These are phyloP conservation scores for Ziziphus jujuba DNA, from an alignment of 306 rosid genomes.

Conservation along the genomic window DNA sequence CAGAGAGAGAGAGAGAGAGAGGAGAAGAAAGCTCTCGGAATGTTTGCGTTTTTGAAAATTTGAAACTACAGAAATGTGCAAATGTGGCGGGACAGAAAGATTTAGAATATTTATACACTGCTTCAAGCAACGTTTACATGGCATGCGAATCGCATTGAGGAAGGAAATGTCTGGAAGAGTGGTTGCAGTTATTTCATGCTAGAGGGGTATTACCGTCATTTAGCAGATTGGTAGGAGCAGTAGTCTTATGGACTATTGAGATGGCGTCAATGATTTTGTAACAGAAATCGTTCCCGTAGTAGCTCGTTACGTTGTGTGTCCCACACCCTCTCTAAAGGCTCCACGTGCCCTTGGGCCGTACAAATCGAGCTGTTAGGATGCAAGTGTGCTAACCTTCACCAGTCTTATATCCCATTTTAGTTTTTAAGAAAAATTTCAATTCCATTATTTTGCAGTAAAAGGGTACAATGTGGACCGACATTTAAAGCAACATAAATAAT, in stretches of 20 bases:
- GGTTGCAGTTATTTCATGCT: background rate
- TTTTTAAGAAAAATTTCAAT: too few species aligned
- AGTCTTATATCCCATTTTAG: too few species aligned
- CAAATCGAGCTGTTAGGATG: too few species aligned
- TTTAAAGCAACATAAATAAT: background rate
- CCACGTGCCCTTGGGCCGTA: background rate
- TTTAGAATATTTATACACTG: slow-evolving; percentile 28
- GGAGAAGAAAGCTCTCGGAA: slow-evolving; percentile 3
- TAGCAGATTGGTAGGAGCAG: background rate
- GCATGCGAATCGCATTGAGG: slow-evolving; percentile 10
- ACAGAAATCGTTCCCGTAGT: background rate
- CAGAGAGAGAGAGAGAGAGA: slow-evolving; percentile 4
- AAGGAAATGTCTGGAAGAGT: background rate
- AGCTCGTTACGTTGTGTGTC: background rate
- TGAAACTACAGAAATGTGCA: slow-evolving; percentile 15
- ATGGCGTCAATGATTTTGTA: background rate
- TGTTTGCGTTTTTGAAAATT: slow-evolving; percentile 13
- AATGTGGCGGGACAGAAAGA: slow-evolving; percentile 50
- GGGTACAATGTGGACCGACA: too few species aligned
- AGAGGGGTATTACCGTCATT: slow-evolving; percentile 12
- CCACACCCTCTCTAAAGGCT: background rate
- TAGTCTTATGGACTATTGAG: background rate
- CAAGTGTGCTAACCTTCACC: too few species aligned
- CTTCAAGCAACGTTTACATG: background rate
- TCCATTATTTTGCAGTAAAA: too few species aligned